A percentile compares a stretch with the other conserved stretches of the same genome.
These are phyloP conservation scores for Chaetoceros tenuissimus DNA, from an alignment of 108 stramenopile genomes.

Conservation along the genomic window DNA sequence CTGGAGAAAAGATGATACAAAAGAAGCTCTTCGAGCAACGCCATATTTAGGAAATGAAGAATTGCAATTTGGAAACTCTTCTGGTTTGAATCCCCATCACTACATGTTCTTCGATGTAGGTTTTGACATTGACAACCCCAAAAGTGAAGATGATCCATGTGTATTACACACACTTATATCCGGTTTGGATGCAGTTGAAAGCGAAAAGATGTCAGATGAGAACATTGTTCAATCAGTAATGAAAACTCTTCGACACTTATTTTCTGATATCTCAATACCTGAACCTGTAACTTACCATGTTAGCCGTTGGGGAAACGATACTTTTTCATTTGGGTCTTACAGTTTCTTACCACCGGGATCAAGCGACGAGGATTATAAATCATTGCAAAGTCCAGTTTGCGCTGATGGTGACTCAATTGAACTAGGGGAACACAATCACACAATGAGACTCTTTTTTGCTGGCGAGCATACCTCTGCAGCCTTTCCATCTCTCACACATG, in stretches of 20 bases:
- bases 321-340: constrained; percentile 43
- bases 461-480: constrained; percentile 74
- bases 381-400: constrained; percentile 44
- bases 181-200: constrained; percentile 38
- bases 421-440: constrained; percentile 24
- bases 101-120: constrained; percentile 68
- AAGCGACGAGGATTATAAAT: constrained; percentile 47
- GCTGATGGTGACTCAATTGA: constrained; percentile 44
- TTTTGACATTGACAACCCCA: constrained; percentile 7
- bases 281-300: constrained; percentile 23
- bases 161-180: constrained; percentile 49
- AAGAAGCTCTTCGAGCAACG: constrained; percentile 6
- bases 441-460: constrained; percentile 65
- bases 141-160: constrained; percentile 19
- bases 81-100: constrained; percentile 40
- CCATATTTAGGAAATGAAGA: constrained; percentile 6
- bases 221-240: constrained; percentile 29
- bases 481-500: constrained; percentile 74
- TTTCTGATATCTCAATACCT: constrained; percentile 21
- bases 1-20: constrained; percentile 27
- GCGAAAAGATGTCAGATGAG: constrained; percentile 30
- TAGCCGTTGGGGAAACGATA: constrained; percentile 47
- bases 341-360: constrained; percentile 49
- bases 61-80: constrained; percentile 45
- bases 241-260: constrained; percentile 28